Evolutionary conservation across 208 protist genomes (phyloP), one percentile per base, ranked within the genome.

Genomic region (Zelonia costaricensis): DNA sequence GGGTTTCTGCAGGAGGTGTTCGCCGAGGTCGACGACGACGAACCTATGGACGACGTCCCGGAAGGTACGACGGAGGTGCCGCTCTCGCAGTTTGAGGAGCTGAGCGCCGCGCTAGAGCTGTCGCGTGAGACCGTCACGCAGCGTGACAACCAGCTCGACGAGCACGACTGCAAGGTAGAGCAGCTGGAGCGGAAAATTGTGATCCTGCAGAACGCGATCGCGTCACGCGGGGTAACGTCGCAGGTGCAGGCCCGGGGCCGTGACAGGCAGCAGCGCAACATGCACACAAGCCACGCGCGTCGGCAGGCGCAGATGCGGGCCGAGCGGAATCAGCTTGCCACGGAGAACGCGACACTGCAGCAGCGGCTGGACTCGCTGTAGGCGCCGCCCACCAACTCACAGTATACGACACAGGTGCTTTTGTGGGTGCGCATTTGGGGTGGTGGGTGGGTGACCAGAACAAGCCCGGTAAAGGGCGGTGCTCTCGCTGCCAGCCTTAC

Each of bases 1-100:
- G 66, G 78, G 12, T 95, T 91, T 46, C 74, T 95, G 22, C 68
- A 82, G 52, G 79, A 90, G 67, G 80, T 89, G 1, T 95, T 95
- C 55, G 76, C 74, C 1, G 80, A 88, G 45, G 76, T 86, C 13
- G 74, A 85, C 51, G 73, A 86, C 46, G 72, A 78, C 38, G 76
- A 80, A 63, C 67, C 55, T 8, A 92, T 89, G 62, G 80, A 86
- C 16, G 68, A 75, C 39, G 59, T 92, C 3, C 56, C 57, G 23
- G 77, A 86, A 49, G 81, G 69, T 36, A 78, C 82, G 13, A 62
- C 66, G 1, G 84, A 91, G 39, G 85, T 95, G 13, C 69, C 82
- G 9, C 62, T 95, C 46, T 56, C 59, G 31, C 78, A 75, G 23
- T 95, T 95, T 51, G 83, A 95, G 60, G 74, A 77, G 18, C 68